phyloP scores from a whole-genome alignment of 495 filamentous ascomycete genomes.

The Hyaloscypha hepaticicola region DNA sequence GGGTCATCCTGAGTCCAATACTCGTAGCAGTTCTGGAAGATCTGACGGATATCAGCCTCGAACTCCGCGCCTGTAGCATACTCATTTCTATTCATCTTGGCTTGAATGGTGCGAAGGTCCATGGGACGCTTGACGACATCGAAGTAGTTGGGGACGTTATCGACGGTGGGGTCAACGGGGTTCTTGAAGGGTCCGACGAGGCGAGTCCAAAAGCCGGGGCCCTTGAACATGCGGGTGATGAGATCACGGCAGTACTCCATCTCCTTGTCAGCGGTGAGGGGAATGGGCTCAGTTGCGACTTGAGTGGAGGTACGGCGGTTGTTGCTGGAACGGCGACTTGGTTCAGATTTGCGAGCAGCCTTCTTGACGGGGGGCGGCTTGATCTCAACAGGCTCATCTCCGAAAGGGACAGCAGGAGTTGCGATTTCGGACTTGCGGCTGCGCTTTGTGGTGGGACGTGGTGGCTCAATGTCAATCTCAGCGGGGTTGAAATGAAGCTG shows the following conservation, averaged over 20 bases:
- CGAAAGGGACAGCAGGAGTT: constrained; percentile 23
- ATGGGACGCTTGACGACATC: constrained; percentile 95
- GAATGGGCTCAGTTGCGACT: constrained; percentile 25
- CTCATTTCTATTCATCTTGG: constrained; percentile 73
- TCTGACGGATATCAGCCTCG: constrained; percentile 75
- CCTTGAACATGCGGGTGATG: constrained; percentile 51
- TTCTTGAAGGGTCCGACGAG: constrained; percentile 66
- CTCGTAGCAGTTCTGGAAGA: constrained; percentile 86
- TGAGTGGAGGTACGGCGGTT: neutral
- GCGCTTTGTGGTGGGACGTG: constrained; percentile 21
- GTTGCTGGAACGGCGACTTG: constrained; percentile 8
- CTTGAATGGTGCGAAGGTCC: constrained; percentile 77
- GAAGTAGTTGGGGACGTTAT: constrained; percentile 93
- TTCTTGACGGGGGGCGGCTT: constrained; percentile 34
- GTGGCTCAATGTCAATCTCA: constrained; percentile 15
- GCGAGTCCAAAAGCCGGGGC: constrained; percentile 58
- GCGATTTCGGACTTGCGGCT: constrained; percentile 35
- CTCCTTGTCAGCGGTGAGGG: constrained; percentile 44
- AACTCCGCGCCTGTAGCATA: constrained; percentile 85
- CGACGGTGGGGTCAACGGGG: constrained; percentile 87
- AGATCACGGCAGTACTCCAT: constrained; percentile 52
- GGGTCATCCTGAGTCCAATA: constrained; percentile 82
- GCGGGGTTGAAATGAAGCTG: constrained; percentile 16
- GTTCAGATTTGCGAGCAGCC: constrained; percentile 34
- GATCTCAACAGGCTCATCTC: constrained; percentile 34